Conservation (phyloP, 2,329 filamentous ascomycete genomes). For the Epichloe amarillans region DNA sequence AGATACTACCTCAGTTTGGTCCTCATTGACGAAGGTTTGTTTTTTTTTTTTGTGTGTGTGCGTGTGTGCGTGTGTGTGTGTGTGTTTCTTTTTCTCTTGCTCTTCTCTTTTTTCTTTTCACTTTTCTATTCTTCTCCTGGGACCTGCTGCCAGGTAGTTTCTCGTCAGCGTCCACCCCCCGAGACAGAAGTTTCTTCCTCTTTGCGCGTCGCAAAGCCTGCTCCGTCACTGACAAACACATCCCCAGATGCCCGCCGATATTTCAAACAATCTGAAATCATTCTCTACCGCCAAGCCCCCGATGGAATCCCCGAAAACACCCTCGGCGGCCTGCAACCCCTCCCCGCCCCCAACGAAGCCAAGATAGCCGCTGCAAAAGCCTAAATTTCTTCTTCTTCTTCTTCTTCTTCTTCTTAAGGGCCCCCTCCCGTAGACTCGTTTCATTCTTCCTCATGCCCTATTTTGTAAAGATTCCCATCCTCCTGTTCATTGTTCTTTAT, state of each 20-base stretch:
- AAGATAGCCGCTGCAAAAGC: slow-evolving; percentile 28
- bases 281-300: slow-evolving; percentile 74
- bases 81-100: neutral
- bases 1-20: slow-evolving; percentile 95
- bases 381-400: neutral
- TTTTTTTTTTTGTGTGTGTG: too few species aligned
- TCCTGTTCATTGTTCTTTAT: too few species aligned
- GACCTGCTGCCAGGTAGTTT: too few species aligned
- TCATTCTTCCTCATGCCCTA: neutral
- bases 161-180: too few species aligned
- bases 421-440: neutral
- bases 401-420: neutral
- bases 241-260: slow-evolving; percentile 76
- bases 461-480: neutral
- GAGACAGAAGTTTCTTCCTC: too few species aligned
- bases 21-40: slow-evolving; percentile 79
- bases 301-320: slow-evolving; percentile 28
- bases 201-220: too few species aligned
- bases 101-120: neutral
- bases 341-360: slow-evolving; percentile 31
- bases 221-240: neutral
- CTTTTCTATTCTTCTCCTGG: neutral
- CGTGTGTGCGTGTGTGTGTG: too few species aligned
- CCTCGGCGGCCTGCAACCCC: slow-evolving; percentile 24
- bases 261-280: slow-evolving; percentile 98